Evolutionary conservation across 1,139 yeast species (phyloP).

Genomic region (Neolecta irregularis): DNA sequence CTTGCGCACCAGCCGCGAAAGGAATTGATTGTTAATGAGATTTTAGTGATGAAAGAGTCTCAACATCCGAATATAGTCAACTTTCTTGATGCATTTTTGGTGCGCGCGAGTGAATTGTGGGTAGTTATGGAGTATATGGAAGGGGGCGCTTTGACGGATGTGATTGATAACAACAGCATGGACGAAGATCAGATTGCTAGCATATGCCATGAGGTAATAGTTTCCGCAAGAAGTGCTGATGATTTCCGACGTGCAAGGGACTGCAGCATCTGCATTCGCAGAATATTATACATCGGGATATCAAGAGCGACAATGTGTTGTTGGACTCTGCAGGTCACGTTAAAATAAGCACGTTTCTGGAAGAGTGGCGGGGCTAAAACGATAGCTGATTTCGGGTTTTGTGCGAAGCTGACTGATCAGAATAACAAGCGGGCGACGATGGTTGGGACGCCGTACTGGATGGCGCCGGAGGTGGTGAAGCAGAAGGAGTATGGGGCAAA

Average conservation of each 20-base stretch:
- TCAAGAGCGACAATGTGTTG: conserved; percentile 85
- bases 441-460: conserved; percentile 99
- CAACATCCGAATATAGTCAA: conserved; percentile 85
- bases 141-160: conserved; percentile 77
- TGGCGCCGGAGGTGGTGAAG: conserved; percentile 98
- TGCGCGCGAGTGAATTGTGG: conserved; percentile 53
- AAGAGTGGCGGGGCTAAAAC: not conserved
- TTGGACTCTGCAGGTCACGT: conserved; percentile 77
- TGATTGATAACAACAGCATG: conserved; percentile 62
- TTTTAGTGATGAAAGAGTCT: conserved; percentile 82
- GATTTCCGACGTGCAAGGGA: conserved; percentile 56
- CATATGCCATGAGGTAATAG: conserved; percentile 51
- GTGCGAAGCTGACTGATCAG: conserved; percentile 89
- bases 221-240: not conserved
- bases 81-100: conserved; percentile 68
- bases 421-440: conserved; percentile 89
- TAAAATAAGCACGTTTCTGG: conserved; percentile 38
- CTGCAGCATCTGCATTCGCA: conserved; percentile 79
- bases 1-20: conserved; percentile 87
- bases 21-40: conserved; percentile 85
- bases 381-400: conserved; percentile 78
- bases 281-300: conserved; percentile 89
- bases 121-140: conserved; percentile 95
- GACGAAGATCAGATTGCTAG: conserved; percentile 86
- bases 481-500: conserved; percentile 93